Conservation (phyloP, 192 early-diverging fungal species). For the Coemansia sp. region DNA sequence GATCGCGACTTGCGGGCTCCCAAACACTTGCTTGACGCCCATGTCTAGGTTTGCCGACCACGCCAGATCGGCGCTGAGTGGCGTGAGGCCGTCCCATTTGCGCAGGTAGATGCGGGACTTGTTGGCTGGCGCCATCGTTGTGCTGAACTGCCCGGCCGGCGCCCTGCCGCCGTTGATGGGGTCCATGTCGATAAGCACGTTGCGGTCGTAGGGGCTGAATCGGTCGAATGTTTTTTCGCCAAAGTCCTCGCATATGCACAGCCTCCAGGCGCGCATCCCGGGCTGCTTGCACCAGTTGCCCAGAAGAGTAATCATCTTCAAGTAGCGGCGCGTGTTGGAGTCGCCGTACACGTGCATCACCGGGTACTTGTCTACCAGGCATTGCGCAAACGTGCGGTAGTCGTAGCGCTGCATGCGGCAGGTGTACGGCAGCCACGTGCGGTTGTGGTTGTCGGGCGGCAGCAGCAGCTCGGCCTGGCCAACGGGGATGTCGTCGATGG, state of each 20-base stretch:
- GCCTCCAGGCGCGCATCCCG: slow-evolving; percentile 5
- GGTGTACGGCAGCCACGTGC: slow-evolving; percentile 55
- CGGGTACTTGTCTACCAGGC: slow-evolving; percentile 38
- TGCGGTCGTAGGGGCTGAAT: background rate
- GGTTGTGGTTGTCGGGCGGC: slow-evolving; percentile 27
- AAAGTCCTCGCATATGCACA: slow-evolving; percentile 55
- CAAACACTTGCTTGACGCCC: background rate
- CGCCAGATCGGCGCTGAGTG: background rate
- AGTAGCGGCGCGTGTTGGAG: slow-evolving; percentile 52
- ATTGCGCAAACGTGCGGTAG: slow-evolving; percentile 41
- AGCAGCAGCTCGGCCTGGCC: slow-evolving; percentile 5
- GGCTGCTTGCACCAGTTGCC: slow-evolving; percentile 44
- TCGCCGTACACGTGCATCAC: slow-evolving; percentile 51
- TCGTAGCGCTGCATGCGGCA: slow-evolving; percentile 41
- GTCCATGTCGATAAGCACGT: slow-evolving; percentile 1
- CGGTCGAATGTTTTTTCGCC: background rate
- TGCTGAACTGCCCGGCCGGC: background rate
- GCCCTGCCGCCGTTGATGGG: background rate
- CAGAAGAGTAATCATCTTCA: slow-evolving; percentile 47
- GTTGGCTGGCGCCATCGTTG: background rate
- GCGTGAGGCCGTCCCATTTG: slow-evolving; percentile 5
- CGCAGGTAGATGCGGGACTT: slow-evolving; percentile 7
- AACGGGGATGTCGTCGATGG: slow-evolving; percentile 19
- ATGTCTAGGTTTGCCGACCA: background rate
- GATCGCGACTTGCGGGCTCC: slow-evolving; percentile 22